These are phyloP conservation scores for Apiospora koreana DNA, from an alignment of 2,329 filamentous ascomycete genomes.

Conservation along the genomic window DNA sequence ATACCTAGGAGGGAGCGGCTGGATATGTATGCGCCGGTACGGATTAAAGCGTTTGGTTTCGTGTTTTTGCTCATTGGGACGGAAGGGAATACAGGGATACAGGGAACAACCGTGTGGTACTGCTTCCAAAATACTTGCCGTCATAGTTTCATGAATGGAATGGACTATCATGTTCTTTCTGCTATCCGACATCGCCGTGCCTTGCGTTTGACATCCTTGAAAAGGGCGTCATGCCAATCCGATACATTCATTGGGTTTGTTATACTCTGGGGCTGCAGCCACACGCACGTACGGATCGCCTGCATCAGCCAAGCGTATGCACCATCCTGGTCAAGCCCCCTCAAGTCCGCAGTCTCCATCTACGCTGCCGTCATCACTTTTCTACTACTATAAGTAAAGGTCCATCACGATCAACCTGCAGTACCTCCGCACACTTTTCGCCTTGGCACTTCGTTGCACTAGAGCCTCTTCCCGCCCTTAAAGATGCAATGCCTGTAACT, in stretches of 20 bases:
- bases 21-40: neutral
- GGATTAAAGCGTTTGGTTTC: neutral
- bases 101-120: neutral
- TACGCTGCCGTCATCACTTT: neutral
- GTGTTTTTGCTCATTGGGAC: neutral
- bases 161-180: neutral
- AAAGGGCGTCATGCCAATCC: neutral
- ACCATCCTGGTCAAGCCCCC: neutral
- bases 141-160: neutral
- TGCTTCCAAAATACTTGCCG: neutral
- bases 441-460: neutral
- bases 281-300: neutral
- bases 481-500: neutral
- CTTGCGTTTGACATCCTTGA: neutral
- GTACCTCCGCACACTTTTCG: neutral
- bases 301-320: neutral
- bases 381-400: neutral
- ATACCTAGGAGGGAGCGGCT: neutral
- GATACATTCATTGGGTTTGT: neutral
- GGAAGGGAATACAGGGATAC: neutral
- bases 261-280: neutral
- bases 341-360: neutral
- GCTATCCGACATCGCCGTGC: neutral
- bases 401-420: neutral
- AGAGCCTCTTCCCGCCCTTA: neutral